Conservation (phyloP, 75 land plant species). For the Selaginella tamariscina region DNA sequence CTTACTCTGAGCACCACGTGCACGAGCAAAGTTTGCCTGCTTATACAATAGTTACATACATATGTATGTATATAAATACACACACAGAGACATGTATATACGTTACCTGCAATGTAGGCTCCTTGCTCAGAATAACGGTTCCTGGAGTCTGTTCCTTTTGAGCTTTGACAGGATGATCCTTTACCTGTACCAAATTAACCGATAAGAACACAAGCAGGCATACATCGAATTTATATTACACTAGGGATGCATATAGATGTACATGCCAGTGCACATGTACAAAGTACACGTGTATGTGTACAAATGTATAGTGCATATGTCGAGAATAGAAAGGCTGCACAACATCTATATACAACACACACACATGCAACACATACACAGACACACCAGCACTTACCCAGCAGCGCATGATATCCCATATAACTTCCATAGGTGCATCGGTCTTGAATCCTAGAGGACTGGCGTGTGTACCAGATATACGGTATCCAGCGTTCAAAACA, state of each 20-base stretch:
- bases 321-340: too few relatives aligned
- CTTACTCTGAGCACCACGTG: slow-evolving; percentile 79
- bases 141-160: slow-evolving; percentile 69
- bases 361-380: neutral
- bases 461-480: slow-evolving; percentile 91
- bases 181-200: slow-evolving; percentile 47
- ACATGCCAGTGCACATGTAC: too few relatives aligned
- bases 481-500: slow-evolving; percentile 88
- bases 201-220: neutral
- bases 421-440: slow-evolving; percentile 89
- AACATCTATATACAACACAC: neutral
- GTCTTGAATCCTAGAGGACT: slow-evolving; percentile 81
- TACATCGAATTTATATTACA: too few relatives aligned
- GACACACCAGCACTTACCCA: slow-evolving; percentile 50
- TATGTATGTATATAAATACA: too few relatives aligned
- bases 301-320: too few relatives aligned
- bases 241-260: too few relatives aligned
- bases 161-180: slow-evolving; percentile 82
- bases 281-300: too few relatives aligned
- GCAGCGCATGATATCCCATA: slow-evolving; percentile 99
- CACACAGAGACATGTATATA: neutral
- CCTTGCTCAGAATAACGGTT: slow-evolving; percentile 64
- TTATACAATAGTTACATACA: too few relatives aligned
- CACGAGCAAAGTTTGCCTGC: slow-evolving; percentile 90
- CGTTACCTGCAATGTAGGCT: slow-evolving; percentile 60